Conservation (phyloP, 805 yeast genomes). For the Scheffersomyces ergatensis region DNA sequence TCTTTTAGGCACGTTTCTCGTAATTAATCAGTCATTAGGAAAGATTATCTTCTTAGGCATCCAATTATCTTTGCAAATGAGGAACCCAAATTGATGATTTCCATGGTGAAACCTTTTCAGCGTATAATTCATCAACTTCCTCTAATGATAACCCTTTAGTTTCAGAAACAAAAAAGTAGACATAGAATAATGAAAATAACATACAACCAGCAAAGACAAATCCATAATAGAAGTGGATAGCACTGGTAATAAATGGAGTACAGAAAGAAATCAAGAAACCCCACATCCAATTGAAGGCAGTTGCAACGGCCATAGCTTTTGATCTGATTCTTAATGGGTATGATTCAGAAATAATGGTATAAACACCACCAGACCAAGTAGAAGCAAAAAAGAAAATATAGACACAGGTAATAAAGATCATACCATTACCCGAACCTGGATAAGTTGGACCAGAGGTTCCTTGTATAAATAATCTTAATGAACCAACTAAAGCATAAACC, state of each 20-base stretch:
- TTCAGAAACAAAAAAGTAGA: slow-evolving; percentile 71
- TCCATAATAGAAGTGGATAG: slow-evolving; percentile 67
- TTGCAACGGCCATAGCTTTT: slow-evolving; percentile 62
- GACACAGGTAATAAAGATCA: slow-evolving; percentile 65
- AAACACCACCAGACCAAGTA: slow-evolving; percentile 75
- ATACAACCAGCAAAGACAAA: slow-evolving; percentile 65
- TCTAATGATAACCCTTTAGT: slow-evolving; percentile 81
- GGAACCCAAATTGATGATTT: slow-evolving; percentile 52
- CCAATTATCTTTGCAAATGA: too few species aligned
- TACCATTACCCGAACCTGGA: slow-evolving; percentile 56
- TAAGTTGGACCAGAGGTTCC: slow-evolving; percentile 37
- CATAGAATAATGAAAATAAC: slow-evolving; percentile 62
- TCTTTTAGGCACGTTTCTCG: too few species aligned
- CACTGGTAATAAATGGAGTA: slow-evolving; percentile 61
- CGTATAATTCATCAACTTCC: slow-evolving; percentile 73
- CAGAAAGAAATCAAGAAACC: slow-evolving; percentile 61
- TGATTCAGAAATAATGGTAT: slow-evolving; percentile 63
- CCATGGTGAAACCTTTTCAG: slow-evolving; percentile 37
- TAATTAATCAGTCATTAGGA: too few species aligned
- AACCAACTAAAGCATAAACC: slow-evolving; percentile 60
- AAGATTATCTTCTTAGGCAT: too few species aligned
- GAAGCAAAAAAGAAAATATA: slow-evolving; percentile 67
- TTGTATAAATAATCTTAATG: slow-evolving; percentile 37
- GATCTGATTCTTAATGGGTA: slow-evolving; percentile 66
- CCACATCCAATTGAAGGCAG: slow-evolving; percentile 66